Evolutionary conservation across 371 early-diverging fungal genomes (phyloP).

Genomic region (Dinochytrium kinnereticum): DNA sequence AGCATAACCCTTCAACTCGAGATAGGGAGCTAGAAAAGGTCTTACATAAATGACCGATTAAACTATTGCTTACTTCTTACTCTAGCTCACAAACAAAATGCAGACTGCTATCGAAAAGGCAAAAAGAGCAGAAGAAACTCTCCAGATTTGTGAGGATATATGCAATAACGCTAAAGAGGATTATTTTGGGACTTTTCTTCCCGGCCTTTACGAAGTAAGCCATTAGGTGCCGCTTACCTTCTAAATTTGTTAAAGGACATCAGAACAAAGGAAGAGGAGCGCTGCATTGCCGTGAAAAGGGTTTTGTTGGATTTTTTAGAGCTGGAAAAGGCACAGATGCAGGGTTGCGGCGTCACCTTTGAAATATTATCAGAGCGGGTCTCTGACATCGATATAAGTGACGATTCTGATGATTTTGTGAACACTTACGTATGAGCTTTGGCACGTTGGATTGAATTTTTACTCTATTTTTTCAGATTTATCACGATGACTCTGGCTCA

Average conservation of each 20-base stretch:
- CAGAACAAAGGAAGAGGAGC: conserved; percentile 35
- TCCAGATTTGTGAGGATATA: conserved; percentile 40
- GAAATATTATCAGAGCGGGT: conserved; percentile 22
- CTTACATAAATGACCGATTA: no score
- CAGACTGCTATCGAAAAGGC: conserved; percentile 43
- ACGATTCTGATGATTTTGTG: conserved; percentile 43
- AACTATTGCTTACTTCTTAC: neutral
- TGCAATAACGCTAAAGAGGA: conserved; percentile 42
- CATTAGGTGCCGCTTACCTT: neutral
- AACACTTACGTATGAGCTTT: conserved; percentile 29
- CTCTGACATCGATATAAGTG: conserved; percentile 32
- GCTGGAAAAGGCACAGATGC: conserved; percentile 35
- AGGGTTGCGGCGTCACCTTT: conserved; percentile 12
- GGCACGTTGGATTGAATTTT: neutral
- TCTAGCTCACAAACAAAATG: conserved; percentile 36
- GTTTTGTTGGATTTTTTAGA: conserved; percentile 33
- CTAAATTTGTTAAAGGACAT: conserved; percentile 26
- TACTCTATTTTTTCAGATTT: neutral
- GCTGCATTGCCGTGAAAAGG: conserved; percentile 32
- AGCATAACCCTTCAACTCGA: conserved; percentile 25
- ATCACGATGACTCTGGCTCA: conserved; percentile 2
- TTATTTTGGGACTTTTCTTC: conserved; percentile 41
- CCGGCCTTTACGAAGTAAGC: conserved; percentile 39
- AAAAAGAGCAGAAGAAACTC: conserved; percentile 40
- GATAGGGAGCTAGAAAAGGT: conserved; percentile 49